Conservation (phyloP, 2,329 filamentous ascomycete genomes). For the Botrytis medusae region DNA sequence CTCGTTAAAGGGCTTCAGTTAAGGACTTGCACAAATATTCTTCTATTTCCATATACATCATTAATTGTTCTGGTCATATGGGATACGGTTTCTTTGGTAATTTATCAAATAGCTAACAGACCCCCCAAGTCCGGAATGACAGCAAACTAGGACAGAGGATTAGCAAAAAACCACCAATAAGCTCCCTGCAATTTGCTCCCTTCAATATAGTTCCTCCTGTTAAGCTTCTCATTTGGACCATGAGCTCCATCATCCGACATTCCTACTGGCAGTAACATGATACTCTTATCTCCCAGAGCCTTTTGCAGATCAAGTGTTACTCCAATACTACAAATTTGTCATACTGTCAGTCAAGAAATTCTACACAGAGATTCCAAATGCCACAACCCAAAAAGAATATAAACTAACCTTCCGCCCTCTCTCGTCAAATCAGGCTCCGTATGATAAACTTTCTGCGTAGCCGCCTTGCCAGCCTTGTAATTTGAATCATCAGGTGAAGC, state of each 20-base stretch:
- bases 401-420: slow-evolving; percentile 16
- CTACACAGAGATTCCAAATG: background rate
- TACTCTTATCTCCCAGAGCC: slow-evolving; percentile 14
- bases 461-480: background rate
- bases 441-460: slow-evolving; percentile 11
- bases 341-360: background rate
- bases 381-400: background rate
- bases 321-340: background rate
- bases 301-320: slow-evolving; percentile 15
- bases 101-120: background rate
- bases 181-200: slow-evolving; percentile 13
- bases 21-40: background rate
- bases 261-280: slow-evolving; percentile 16
- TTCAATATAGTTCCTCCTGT: slow-evolving; percentile 11
- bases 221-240: slow-evolving; percentile 13
- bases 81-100: background rate
- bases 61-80: background rate
- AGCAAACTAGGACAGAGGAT: background rate
- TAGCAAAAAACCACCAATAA: slow-evolving; percentile 19
- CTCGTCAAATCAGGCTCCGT: slow-evolving; percentile 15
- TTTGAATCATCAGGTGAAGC: background rate
- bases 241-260: slow-evolving; percentile 15
- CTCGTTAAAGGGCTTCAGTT: background rate
- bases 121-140: background rate
- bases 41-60: background rate